A percentile compares a stretch with the other conserved stretches of the same genome.
Evolutionary conservation across 176 grass and related monocot genomes (phyloP).

Genomic region (Lolium multiflorum): DNA sequence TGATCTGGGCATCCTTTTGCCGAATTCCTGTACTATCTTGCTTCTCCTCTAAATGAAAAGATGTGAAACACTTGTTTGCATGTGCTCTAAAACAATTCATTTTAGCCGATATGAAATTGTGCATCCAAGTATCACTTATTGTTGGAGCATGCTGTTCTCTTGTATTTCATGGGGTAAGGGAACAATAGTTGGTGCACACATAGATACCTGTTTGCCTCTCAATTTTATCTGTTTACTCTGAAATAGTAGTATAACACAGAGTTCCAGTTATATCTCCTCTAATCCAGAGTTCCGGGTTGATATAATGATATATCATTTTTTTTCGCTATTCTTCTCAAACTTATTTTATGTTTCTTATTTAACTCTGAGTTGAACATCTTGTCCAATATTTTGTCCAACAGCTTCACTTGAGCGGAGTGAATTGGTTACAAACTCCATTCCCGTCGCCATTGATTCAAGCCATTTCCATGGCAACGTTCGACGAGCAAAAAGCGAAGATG

Average conservation of each 20-base stretch:
- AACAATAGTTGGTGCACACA: neutral
- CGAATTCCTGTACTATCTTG: neutral
- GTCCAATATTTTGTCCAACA: constrained; percentile 47
- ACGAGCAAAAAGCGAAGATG: constrained; percentile 61
- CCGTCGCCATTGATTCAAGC: constrained; percentile 63
- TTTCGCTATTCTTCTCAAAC: neutral
- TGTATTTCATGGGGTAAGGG: constrained; percentile 22
- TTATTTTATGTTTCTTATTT: constrained; percentile 8
- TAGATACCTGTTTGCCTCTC: neutral
- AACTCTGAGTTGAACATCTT: constrained; percentile 15
- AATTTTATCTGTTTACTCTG: neutral
- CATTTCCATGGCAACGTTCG: constrained; percentile 69
- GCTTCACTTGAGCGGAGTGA: constrained; percentile 66
- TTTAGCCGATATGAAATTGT: constrained; percentile 18
- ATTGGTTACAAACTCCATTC: constrained; percentile 51
- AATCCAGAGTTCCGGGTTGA: constrained; percentile 13
- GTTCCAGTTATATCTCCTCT: constrained; percentile 17
- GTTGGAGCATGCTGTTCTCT: neutral
- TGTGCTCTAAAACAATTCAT: neutral
- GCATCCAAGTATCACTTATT: neutral
- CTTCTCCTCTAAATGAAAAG: neutral
- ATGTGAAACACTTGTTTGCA: neutral
- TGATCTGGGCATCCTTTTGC: neutral
- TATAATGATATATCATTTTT: neutral
- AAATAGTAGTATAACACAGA: no score